These are phyloP conservation scores for Gynandropsis gynandra DNA, from an alignment of 345 rosid genomes.

Conservation along the genomic window DNA sequence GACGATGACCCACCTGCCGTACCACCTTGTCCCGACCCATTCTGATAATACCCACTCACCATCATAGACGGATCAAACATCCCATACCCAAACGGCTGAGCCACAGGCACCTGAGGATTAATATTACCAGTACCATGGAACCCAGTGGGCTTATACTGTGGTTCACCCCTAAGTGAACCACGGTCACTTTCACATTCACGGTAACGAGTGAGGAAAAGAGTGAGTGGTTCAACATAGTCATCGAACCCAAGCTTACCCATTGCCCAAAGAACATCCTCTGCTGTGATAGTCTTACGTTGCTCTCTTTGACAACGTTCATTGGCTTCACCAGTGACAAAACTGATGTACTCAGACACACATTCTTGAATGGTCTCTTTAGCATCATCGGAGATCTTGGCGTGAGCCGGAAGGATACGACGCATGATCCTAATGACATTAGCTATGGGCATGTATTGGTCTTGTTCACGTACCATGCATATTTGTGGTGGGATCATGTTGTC, in stretches of 20 bases:
- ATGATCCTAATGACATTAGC: constrained; percentile 68
- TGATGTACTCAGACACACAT: constrained; percentile 62
- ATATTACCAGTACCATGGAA: constrained; percentile 14
- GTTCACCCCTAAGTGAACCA: constrained; percentile 21
- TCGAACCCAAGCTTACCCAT: constrained; percentile 65
- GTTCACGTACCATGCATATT: constrained; percentile 35
- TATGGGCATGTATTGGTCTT: constrained; percentile 63
- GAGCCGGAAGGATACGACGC: constrained; percentile 47
- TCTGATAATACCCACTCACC: constrained; percentile 23
- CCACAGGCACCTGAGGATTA: constrained; percentile 2
- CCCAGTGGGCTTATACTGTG: constrained; percentile 12
- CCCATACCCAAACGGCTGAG: constrained; percentile 19
- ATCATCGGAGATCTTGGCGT: constrained; percentile 68
- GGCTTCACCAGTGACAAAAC: constrained; percentile 69
- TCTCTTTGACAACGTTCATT: constrained; percentile 64
- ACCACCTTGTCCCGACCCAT: constrained; percentile 22
- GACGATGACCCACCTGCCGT: constrained; percentile 9
- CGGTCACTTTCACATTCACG: constrained; percentile 42
- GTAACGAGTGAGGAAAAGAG: constrained; percentile 34
- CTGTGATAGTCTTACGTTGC: constrained; percentile 61
- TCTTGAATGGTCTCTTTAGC: constrained; percentile 68
- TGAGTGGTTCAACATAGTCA: constrained; percentile 42
- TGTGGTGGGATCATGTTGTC: constrained; percentile 8
- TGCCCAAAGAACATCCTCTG: constrained; percentile 64
- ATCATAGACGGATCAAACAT: constrained; percentile 23